Evolutionary conservation across 2,329 filamentous ascomycete genomes (phyloP).

Genomic region (Alternaria incomplexa): DNA sequence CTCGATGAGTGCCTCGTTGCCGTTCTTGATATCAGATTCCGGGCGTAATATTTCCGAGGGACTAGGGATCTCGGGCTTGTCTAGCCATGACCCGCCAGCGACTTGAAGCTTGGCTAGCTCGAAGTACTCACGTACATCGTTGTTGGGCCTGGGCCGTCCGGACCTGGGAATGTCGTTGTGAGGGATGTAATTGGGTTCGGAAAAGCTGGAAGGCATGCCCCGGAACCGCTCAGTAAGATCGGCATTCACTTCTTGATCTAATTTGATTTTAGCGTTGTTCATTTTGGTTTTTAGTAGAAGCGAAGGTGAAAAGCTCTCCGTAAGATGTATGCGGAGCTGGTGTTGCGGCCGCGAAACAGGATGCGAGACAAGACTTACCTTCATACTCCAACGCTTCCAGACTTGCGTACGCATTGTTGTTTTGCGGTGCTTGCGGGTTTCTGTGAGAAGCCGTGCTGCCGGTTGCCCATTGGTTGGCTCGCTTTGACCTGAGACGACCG

Average conservation of each 20-base stretch:
- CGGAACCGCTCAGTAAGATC: conserved; percentile 23
- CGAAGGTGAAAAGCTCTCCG: not conserved
- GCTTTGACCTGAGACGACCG: not conserved
- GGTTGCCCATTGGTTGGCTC: conserved; percentile 1
- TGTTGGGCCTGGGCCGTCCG: conserved; percentile 15
- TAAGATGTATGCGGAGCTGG: not conserved
- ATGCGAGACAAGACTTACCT: conserved; percentile 13
- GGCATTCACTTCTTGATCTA: conserved; percentile 27
- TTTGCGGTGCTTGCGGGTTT: not conserved
- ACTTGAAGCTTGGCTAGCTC: conserved; percentile 21
- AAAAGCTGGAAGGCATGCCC: not conserved
- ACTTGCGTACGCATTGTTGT: conserved; percentile 15
- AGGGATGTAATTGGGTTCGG: not conserved
- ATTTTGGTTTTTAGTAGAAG: not conserved
- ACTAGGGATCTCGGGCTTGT: conserved; percentile 62
- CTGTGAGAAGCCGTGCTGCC: conserved; percentile 1
- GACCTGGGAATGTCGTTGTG: conserved; percentile 22
- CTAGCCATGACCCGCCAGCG: conserved; percentile 33
- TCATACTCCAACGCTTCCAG: not conserved
- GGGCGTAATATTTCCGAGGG: conserved; percentile 56
- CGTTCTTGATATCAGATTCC: conserved; percentile 1
- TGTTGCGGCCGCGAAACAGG: not conserved
- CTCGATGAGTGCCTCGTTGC: conserved; percentile 24
- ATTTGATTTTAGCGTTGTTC: conserved; percentile 2
- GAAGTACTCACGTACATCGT: conserved; percentile 39